Base-by-base conservation (phyloP, 1,284 basidiomycete species). In the Irpex lacteus region DNA sequence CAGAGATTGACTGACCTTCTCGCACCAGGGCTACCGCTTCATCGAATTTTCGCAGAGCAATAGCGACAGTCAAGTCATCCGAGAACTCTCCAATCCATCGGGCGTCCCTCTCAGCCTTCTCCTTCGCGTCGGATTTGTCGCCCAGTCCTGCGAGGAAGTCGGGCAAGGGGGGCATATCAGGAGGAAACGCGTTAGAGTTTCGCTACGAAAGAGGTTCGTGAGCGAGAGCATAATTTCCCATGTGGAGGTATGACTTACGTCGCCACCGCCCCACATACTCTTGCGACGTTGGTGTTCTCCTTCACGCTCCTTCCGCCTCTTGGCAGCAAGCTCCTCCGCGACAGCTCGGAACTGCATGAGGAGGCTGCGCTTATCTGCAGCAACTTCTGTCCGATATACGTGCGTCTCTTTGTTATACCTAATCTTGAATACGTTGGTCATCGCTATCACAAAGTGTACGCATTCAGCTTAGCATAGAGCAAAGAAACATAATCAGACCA, bases 341-440 rank as follows among this genome's bases (percentile, higher is more conserved):
- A 97, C 92, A 70, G 94, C 91, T 38, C 95, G 87, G 78, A 98
- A 96, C 61, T 96, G 92, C 0, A 87, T 77, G 15, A 99, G 81
- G 0, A 99, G 80, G 4, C 84, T 82, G 74, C 93, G 95, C 82
- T 99, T 99, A 70, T 98, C 95, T 38, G 89, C 82, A 0, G 87
- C 71, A 5, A 85, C 84, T 65, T 96, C 91, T 1, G 94, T 94
- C 40, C 95, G 87, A 75, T 95, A 98, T 7, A 99, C 95, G 73
- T 94, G 91, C 1, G 91, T 94, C 78, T 98, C 97, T 76, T 97
- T 97, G 6, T 92, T 91, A 61, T 96, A 87, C 69, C 92, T 87
- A 70, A 99, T 90, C 81, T 98, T 98, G 84, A 99, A 92, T 0
- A 98, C 96, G 72, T 98, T 98, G 15, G 90, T 94, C 80, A 98